phyloP scores from a whole-genome alignment of 352 stramenopile species.

The Pythium periplocum region DNA sequence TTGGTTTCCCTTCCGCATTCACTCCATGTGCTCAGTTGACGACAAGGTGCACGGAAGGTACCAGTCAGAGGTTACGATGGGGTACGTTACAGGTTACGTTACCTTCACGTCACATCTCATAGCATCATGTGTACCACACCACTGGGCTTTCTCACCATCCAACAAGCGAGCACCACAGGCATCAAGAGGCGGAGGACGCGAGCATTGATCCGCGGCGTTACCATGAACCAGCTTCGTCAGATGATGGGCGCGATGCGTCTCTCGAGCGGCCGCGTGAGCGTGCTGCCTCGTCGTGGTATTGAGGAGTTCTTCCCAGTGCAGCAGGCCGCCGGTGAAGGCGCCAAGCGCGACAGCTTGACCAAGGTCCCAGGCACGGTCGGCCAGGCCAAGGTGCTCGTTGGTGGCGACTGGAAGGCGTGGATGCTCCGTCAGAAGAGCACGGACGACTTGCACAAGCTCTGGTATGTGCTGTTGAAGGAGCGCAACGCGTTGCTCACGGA shows the following conservation, averaged over 20 bases:
- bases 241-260: conserved; percentile 60
- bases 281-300: conserved; percentile 43
- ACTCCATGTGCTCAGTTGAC: too few relatives aligned
- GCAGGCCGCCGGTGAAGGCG: conserved; percentile 34
- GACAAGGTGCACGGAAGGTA: too few relatives aligned
- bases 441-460: conserved; percentile 98
- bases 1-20: too few relatives aligned
- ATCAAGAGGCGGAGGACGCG: too few relatives aligned
- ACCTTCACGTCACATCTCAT: too few relatives aligned
- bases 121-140: too few relatives aligned
- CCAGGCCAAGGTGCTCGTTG: conserved; percentile 57
- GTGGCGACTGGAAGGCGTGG: conserved; percentile 92
- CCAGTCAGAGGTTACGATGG: too few relatives aligned
- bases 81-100: too few relatives aligned
- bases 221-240: conserved; percentile 63
- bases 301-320: conserved; percentile 77
- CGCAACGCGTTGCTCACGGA: conserved; percentile 97
- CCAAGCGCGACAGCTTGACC: conserved; percentile 41
- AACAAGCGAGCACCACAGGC: too few relatives aligned
- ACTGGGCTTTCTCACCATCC: too few relatives aligned
- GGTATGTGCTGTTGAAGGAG: conserved; percentile 98
- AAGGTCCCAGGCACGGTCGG: conserved; percentile 63
- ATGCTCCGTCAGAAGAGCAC: conserved; percentile 97
- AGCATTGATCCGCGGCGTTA: conserved; percentile 2
- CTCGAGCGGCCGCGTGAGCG: conserved; percentile 25